Conservation (phyloP, 257 asterid genomes). For the Solanum chmielewskii region DNA sequence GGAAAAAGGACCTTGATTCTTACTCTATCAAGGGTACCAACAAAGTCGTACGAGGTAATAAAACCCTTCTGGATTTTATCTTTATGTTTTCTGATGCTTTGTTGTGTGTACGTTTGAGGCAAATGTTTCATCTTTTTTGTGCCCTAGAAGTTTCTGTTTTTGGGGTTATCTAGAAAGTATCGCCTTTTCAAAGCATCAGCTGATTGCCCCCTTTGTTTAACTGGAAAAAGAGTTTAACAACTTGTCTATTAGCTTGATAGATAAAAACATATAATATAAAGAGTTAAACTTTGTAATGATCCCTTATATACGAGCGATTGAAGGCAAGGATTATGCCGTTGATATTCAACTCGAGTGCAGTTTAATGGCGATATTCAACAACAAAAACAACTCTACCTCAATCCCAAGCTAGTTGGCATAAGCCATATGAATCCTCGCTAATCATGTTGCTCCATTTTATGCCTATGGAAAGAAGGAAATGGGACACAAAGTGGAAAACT, state of each 20-base stretch:
- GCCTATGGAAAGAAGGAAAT: background rate
- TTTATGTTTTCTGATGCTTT: background rate
- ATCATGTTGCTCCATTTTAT: background rate
- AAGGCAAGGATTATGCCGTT: background rate
- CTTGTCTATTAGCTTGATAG: background rate
- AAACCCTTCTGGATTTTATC: background rate
- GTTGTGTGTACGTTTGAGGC: background rate
- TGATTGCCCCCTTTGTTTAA: background rate
- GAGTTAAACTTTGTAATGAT: background rate
- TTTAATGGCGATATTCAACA: background rate
- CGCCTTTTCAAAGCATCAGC: background rate
- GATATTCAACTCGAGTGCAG: background rate
- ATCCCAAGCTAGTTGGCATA: background rate
- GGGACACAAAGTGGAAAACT: background rate
- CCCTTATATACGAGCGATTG: background rate
- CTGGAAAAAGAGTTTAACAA: background rate
- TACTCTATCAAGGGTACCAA: constrained; percentile 84
- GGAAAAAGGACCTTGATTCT: constrained; percentile 78
- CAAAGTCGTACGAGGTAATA: constrained; percentile 74
- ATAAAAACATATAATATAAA: background rate
- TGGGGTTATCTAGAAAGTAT: background rate
- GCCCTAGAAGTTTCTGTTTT: background rate
- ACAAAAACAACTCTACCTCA: background rate
- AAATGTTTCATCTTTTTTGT: background rate
- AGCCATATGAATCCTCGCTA: background rate